A percentile compares a stretch with the other conserved stretches of the same genome.
Conservation (phyloP, 371 early-diverging fungal species). For the Batkoa obscura region DNA sequence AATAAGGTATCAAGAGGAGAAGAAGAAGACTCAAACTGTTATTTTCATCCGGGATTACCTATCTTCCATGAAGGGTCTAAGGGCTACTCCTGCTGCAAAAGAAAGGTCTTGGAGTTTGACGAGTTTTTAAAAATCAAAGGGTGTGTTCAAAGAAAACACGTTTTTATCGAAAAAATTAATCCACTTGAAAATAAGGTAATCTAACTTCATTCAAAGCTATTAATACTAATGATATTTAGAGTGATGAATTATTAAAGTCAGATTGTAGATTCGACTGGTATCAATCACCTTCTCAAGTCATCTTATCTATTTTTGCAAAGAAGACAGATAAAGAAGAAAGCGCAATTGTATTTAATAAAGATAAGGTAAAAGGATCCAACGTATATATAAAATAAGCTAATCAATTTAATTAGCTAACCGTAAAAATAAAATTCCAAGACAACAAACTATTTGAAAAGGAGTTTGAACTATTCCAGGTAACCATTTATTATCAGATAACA, state of each 20-base stretch:
- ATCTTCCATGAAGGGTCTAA: conserved; percentile 88
- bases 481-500: background rate
- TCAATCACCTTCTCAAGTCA: conserved; percentile 66
- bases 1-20: conserved; percentile 36
- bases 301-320: conserved; percentile 82
- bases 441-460: conserved; percentile 36
- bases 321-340: conserved; percentile 51
- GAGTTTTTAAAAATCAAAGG: conserved; percentile 88
- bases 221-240: conserved; percentile 9
- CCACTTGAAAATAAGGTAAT: background rate
- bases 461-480: conserved; percentile 8
- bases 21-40: conserved; percentile 34
- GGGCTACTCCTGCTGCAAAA: conserved; percentile 75
- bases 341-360: conserved; percentile 33
- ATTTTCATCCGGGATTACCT: conserved; percentile 72
- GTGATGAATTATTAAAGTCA: conserved; percentile 27
- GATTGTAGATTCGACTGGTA: conserved; percentile 77
- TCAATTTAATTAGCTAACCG: conserved; percentile 6
- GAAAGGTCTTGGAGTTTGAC: conserved; percentile 88
- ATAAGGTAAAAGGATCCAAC: conserved; percentile 7
- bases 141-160: conserved; percentile 63
- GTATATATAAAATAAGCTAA: background rate
- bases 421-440: conserved; percentile 28
- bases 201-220: background rate
- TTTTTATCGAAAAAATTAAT: conserved; percentile 34